These are phyloP conservation scores for Tulasnella sp. DNA, from an alignment of 768 basidiomycete genomes.

Conservation along the genomic window DNA sequence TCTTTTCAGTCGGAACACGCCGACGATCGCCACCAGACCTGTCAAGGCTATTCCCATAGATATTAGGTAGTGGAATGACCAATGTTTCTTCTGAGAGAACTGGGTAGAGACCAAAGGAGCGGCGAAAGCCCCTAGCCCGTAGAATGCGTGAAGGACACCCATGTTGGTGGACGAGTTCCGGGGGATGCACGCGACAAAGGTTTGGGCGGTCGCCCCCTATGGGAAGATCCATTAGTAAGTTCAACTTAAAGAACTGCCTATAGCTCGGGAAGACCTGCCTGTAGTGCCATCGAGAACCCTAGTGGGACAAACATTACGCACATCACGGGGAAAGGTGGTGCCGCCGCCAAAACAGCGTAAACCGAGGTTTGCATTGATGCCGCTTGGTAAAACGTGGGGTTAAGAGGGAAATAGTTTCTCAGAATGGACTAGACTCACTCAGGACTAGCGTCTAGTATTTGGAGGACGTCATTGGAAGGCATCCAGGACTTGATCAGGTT, in stretches of 20 bases:
- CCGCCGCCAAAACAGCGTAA: slow-evolving; percentile 47
- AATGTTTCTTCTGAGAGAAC: slow-evolving; percentile 35
- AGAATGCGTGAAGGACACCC: slow-evolving; percentile 59
- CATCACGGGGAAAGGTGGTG: slow-evolving; percentile 58
- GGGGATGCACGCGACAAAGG: slow-evolving; percentile 54
- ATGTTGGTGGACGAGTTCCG: slow-evolving; percentile 55
- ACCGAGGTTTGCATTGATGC: slow-evolving; percentile 46
- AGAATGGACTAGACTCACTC: background rate
- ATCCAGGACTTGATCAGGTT: background rate
- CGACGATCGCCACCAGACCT: slow-evolving; percentile 26
- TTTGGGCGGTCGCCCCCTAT: slow-evolving; percentile 46
- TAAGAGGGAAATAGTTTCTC: too few species aligned
- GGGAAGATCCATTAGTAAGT: background rate
- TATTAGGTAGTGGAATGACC: slow-evolving; percentile 42
- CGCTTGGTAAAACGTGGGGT: slow-evolving; percentile 12
- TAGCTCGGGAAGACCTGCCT: background rate
- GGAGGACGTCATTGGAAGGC: background rate
- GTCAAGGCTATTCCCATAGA: slow-evolving; percentile 36
- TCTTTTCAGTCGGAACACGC: slow-evolving; percentile 29
- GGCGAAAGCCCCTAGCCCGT: slow-evolving; percentile 48
- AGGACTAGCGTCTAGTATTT: background rate
- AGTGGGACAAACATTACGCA: slow-evolving; percentile 42
- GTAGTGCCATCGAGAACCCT: slow-evolving; percentile 43
- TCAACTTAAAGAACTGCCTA: slow-evolving; percentile 34
- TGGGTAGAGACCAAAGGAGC: slow-evolving; percentile 50